Conservation (phyloP, 495 filamentous ascomycete species). For the Platismatia glauca region DNA sequence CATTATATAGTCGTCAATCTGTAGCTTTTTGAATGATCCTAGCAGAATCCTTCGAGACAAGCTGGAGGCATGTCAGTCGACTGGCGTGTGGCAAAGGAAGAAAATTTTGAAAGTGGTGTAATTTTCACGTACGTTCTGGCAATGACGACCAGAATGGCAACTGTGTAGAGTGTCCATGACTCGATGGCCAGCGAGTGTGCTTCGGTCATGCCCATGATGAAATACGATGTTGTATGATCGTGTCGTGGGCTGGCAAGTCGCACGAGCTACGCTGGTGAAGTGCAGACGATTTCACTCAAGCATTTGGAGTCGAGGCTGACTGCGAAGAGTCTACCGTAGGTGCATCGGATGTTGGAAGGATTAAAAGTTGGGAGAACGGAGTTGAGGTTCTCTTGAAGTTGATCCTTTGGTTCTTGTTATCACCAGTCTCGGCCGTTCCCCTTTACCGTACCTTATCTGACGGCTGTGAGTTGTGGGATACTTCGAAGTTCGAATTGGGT, state of each 20-base stretch:
- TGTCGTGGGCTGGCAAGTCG: neutral
- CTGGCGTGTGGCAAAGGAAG: neutral
- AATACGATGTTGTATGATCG: neutral
- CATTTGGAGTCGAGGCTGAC: neutral
- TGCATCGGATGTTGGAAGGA: neutral
- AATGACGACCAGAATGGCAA: slow-evolving; percentile 11
- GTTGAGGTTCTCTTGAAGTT: neutral
- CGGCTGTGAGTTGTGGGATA: neutral
- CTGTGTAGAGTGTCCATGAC: slow-evolving; percentile 22
- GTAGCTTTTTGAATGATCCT: slow-evolving; percentile 36
- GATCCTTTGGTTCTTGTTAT: neutral
- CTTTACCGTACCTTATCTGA: slow-evolving; percentile 3
- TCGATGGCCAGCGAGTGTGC: slow-evolving; percentile 19
- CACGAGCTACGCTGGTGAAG: neutral
- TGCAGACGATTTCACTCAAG: neutral
- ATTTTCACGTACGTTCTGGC: slow-evolving; percentile 15
- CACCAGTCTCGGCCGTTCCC: neutral
- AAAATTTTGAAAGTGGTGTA: neutral
- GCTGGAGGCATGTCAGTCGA: slow-evolving; percentile 12
- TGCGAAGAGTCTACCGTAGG: neutral
- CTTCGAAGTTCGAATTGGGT: neutral
- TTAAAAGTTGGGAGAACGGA: neutral
- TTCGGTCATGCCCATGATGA: slow-evolving; percentile 6
- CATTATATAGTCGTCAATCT: slow-evolving; percentile 50
- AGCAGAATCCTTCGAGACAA: slow-evolving; percentile 35